A percentile compares a stretch with the other conserved stretches of the same genome.
Evolutionary conservation across 75 land plant genomes (phyloP).

Genomic region (Adiantum capillusveneris): DNA sequence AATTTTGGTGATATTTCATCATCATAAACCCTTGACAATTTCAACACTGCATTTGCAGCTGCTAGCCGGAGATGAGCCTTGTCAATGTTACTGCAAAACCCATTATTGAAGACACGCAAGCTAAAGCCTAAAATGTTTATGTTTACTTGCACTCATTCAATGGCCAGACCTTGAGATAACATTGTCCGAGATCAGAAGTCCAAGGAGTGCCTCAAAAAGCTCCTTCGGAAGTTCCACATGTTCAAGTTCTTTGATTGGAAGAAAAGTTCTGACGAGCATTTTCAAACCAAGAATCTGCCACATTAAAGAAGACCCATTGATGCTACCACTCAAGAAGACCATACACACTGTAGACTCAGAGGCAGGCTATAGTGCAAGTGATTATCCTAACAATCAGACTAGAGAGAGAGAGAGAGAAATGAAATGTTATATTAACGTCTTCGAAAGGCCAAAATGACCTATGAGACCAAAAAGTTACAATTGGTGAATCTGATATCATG

Average conservation of each 20-base stretch:
- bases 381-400: no score
- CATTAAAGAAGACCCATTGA: background rate
- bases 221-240: conserved; percentile 15
- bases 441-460: no score
- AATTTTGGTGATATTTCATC: conserved; percentile 40
- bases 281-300: conserved; percentile 65
- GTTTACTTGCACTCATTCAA: no score
- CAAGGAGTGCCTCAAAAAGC: conserved; percentile 28
- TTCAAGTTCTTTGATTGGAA: conserved; percentile 31
- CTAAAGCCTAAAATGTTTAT: no score
- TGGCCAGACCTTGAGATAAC: conserved; percentile 16
- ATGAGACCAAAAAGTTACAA: no score
- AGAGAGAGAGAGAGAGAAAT: no score
- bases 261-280: conserved; percentile 50
- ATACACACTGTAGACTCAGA: no score
- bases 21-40: conserved; percentile 59
- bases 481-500: no score
- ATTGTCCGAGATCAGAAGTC: conserved; percentile 25
- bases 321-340: no score
- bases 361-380: no score
- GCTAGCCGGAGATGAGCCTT: conserved; percentile 46
- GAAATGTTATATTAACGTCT: no score
- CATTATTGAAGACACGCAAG: no score
- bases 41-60: conserved; percentile 62
- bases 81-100: conserved; percentile 46